Conservation (phyloP, 2,329 filamentous ascomycete genomes). For the Albophoma yamanashiensis region DNA sequence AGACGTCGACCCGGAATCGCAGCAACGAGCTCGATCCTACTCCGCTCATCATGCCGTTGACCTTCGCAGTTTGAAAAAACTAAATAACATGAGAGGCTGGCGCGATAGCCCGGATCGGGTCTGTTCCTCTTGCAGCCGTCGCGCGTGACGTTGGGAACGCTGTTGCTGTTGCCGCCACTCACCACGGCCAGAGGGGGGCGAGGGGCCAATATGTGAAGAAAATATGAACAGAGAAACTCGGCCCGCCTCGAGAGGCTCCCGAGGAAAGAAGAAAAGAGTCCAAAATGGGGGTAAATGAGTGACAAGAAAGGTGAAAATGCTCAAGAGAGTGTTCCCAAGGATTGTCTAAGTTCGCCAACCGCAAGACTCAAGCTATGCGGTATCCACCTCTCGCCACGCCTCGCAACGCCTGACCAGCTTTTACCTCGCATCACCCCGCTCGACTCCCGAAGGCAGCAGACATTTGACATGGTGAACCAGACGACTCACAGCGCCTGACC, state of each 20-base stretch:
- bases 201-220: neutral
- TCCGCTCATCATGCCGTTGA: neutral
- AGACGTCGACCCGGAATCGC: neutral
- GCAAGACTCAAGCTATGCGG: slow-evolving; percentile 7
- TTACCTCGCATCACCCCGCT: neutral
- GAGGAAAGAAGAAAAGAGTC: neutral
- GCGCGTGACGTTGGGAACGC: neutral
- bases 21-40: neutral
- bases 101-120: neutral
- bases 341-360: slow-evolving; percentile 12
- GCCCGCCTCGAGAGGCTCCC: neutral
- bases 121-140: neutral
- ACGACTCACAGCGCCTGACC: slow-evolving; percentile 27
- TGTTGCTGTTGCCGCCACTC: neutral
- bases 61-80: neutral
- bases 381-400: slow-evolving; percentile 10
- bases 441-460: neutral
- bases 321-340: slow-evolving; percentile 9
- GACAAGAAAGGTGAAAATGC: slow-evolving; percentile 19
- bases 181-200: neutral
- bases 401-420: slow-evolving; percentile 19
- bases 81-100: neutral
- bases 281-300: slow-evolving; percentile 15
- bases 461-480: slow-evolving; percentile 3
- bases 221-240: slow-evolving; percentile 1